Evolutionary conservation across 2,329 filamentous ascomycete genomes (phyloP).

Genomic region (Ophiostoma sp.): DNA sequence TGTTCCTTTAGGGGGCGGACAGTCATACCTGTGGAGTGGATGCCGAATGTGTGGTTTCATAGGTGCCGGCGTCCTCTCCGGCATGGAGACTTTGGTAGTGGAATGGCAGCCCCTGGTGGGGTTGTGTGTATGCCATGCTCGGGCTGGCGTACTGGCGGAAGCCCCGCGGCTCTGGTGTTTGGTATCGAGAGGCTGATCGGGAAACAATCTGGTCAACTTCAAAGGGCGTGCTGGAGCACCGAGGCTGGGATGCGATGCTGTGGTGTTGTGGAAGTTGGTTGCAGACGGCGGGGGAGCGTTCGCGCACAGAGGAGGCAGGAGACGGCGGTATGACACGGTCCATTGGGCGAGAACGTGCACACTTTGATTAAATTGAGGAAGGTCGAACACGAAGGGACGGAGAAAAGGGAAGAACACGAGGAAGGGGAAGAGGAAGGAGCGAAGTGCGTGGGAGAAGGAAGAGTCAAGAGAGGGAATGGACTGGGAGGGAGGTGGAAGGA

Average conservation of each 20-base stretch:
- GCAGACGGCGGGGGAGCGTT: constrained; percentile 44
- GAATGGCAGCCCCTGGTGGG: constrained; percentile 27
- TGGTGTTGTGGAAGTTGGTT: constrained; percentile 49
- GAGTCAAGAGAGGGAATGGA: not conserved
- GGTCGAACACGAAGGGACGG: not conserved
- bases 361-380: not conserved
- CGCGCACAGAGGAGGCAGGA: constrained; percentile 45
- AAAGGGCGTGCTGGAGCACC: constrained; percentile 35
- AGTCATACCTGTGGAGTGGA: constrained; percentile 23
- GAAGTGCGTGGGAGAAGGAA: not conserved
- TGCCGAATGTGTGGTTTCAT: not conserved
- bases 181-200: constrained; percentile 42
- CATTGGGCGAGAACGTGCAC: constrained; percentile 35
- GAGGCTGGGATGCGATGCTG: constrained; percentile 35
- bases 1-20: not conserved
- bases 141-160: constrained; percentile 36
- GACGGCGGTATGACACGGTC: constrained; percentile 46
- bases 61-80: constrained; percentile 15
- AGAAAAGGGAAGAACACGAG: not conserved
- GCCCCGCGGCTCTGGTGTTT: constrained; percentile 40
- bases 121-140: constrained; percentile 37
- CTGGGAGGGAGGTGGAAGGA: not conserved
- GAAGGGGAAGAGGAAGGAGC: not conserved
- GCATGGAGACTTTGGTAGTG: constrained; percentile 25
- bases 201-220: constrained; percentile 38